These are phyloP conservation scores for Claviceps capensis DNA, from an alignment of 2,329 filamentous ascomycete species.

Conservation along the genomic window DNA sequence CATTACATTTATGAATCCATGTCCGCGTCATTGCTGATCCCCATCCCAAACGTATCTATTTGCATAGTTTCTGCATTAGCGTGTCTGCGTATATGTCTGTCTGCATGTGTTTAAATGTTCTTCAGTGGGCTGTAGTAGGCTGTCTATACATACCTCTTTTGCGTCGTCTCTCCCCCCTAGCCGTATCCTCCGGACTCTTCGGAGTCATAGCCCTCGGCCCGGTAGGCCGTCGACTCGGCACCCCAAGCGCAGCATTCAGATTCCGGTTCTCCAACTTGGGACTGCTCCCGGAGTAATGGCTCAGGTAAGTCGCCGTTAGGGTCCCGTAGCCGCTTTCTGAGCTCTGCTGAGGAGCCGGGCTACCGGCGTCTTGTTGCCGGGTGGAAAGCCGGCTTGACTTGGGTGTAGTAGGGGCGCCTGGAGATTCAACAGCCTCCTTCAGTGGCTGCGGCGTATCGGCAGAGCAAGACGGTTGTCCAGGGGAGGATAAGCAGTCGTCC, in stretches of 20 bases:
- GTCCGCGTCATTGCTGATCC: conserved; percentile 21
- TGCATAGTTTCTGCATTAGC: neutral
- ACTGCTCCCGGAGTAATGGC: conserved; percentile 40
- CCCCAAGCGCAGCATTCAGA: conserved; percentile 37
- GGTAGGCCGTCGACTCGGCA: conserved; percentile 40
- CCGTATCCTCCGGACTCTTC: conserved; percentile 33
- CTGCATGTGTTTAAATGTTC: neutral
- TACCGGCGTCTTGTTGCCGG: conserved; percentile 36
- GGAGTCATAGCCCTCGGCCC: conserved; percentile 49
- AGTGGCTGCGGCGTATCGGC: conserved; percentile 37
- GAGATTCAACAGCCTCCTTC: conserved; percentile 43
- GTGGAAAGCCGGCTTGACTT: conserved; percentile 35
- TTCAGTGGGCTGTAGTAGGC: neutral
- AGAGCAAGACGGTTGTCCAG: conserved; percentile 26
- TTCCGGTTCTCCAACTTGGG: conserved; percentile 44
- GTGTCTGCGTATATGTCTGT: neutral
- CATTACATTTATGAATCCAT: conserved; percentile 17
- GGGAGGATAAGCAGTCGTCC: conserved; percentile 31
- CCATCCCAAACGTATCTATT: conserved; percentile 16
- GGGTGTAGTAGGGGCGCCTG: conserved; percentile 28
- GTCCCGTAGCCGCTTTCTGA: conserved; percentile 42
- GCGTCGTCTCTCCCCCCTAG: conserved; percentile 33
- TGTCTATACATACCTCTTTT: conserved; percentile 41
- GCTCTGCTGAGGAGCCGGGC: conserved; percentile 42
- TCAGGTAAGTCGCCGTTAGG: conserved; percentile 30